Conservation (phyloP, 2,329 filamentous ascomycete species). For the Neofusicoccum umdonicola region DNA sequence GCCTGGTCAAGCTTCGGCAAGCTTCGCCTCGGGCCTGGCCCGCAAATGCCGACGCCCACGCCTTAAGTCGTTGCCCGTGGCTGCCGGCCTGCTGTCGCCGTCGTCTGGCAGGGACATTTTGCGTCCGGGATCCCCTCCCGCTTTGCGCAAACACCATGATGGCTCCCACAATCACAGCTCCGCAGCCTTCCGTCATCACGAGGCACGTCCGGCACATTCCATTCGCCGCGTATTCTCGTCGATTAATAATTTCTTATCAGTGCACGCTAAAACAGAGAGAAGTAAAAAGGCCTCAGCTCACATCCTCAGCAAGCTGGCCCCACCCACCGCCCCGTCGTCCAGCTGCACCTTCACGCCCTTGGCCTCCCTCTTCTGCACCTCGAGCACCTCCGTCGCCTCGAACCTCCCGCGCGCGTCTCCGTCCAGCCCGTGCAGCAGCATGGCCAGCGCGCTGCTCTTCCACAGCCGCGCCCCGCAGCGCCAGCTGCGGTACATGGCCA, state of each 20-base stretch:
- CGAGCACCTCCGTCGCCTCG: constrained; percentile 4
- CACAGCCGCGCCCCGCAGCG: constrained; percentile 28
- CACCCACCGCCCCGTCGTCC: background rate
- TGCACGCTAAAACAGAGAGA: background rate
- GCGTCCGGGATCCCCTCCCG: too few relatives aligned
- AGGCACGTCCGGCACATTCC: background rate
- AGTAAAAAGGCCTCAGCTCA: background rate
- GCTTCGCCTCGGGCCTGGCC: background rate
- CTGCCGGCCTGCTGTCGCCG: too few relatives aligned
- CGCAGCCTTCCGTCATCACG: background rate
- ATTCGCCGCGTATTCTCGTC: background rate
- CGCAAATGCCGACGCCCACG: background rate
- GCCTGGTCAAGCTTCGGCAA: constrained; percentile 11
- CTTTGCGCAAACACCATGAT: too few relatives aligned
- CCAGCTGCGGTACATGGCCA: constrained; percentile 27
- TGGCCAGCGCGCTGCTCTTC: constrained; percentile 38
- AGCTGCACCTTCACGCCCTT: constrained; percentile 11
- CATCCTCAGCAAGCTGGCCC: background rate
- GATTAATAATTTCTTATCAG: background rate
- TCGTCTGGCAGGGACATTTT: background rate
- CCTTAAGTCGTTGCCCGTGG: background rate
- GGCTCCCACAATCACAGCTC: too few relatives aligned
- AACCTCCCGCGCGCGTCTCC: constrained; percentile 14
- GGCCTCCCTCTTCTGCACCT: constrained; percentile 5
- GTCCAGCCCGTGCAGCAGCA: constrained; percentile 39